Conservation (phyloP, 140 eudicot species). For the Stevia rebaudiana region DNA sequence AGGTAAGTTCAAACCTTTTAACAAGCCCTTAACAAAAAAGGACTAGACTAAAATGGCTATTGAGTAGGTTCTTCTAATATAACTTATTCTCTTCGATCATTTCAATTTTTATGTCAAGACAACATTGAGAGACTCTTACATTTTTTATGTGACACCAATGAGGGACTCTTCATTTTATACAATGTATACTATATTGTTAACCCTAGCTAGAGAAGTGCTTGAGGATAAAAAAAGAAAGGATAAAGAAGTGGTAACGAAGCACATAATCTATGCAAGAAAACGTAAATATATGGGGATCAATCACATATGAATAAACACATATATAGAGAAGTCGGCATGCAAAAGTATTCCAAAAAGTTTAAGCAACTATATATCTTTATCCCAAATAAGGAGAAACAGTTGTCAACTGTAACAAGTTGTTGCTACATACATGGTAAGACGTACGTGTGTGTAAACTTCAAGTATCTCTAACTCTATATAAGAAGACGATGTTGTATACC, state of each 20-base stretch:
- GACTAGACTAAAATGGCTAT: too few species aligned
- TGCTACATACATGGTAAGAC: slow-evolving; percentile 8
- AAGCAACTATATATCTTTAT: slow-evolving; percentile 34
- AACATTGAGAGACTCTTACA: too few species aligned
- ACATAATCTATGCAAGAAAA: neutral
- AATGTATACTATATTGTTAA: too few species aligned
- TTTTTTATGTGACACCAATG: too few species aligned
- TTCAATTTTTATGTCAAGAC: too few species aligned
- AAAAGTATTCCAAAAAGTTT: slow-evolving; percentile 15
- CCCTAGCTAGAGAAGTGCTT: too few species aligned
- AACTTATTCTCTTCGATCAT: too few species aligned
- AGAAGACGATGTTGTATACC: neutral
- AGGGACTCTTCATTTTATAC: too few species aligned
- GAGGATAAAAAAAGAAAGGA: too few species aligned
- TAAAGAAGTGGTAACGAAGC: neutral
- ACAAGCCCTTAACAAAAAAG: too few species aligned
- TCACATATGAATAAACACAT: neutral
- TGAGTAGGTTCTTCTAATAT: too few species aligned
- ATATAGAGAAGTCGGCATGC: slow-evolving; percentile 10
- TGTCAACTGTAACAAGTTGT: slow-evolving; percentile 29
- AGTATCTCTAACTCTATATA: neutral
- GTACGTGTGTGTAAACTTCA: neutral
- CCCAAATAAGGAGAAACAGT: slow-evolving; percentile 15
- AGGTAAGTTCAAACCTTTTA: too few species aligned
- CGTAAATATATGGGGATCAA: neutral